Conservation (phyloP, 192 early-diverging fungal genomes). For the Podila epigama region DNA sequence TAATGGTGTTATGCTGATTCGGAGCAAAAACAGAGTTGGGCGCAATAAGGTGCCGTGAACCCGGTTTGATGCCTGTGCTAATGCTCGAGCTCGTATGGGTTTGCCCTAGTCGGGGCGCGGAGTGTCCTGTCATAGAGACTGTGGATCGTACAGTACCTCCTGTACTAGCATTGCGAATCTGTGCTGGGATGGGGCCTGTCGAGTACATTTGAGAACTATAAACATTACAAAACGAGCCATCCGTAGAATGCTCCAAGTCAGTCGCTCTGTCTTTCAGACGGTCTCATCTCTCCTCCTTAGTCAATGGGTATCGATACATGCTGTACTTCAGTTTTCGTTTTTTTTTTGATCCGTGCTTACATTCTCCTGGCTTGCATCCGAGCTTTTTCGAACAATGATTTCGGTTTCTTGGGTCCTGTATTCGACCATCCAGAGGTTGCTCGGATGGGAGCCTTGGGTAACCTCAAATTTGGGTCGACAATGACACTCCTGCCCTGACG, state of each 20-base stretch:
- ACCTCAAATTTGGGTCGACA: conserved; percentile 26
- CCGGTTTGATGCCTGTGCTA: not conserved
- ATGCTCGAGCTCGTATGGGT: too few relatives aligned
- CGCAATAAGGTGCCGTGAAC: conserved; percentile 6
- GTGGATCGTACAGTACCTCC: not conserved
- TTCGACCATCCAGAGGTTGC: conserved; percentile 1
- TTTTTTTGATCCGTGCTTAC: conserved; percentile 4
- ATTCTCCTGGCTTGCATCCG: conserved; percentile 41
- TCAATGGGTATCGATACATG: not conserved
- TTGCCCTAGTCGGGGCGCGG: not conserved
- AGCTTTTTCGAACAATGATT: conserved; percentile 39
- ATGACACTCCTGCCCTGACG: conserved; percentile 36
- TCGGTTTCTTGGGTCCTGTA: conserved; percentile 25
- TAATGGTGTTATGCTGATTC: not conserved
- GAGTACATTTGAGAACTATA: not conserved
- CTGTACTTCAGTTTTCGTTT: not conserved
- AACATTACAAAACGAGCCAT: not conserved
- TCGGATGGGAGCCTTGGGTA: conserved; percentile 14
- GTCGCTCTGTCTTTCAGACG: too few relatives aligned
- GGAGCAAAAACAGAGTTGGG: conserved; percentile 8
- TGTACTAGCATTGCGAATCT: not conserved
- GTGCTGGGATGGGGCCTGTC: not conserved
- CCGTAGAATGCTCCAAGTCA: not conserved
- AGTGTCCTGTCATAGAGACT: not conserved
- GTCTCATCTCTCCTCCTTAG: too few relatives aligned